phyloP scores from a whole-genome alignment of 208 protist species.

The Crithidia brevicula region DNA sequence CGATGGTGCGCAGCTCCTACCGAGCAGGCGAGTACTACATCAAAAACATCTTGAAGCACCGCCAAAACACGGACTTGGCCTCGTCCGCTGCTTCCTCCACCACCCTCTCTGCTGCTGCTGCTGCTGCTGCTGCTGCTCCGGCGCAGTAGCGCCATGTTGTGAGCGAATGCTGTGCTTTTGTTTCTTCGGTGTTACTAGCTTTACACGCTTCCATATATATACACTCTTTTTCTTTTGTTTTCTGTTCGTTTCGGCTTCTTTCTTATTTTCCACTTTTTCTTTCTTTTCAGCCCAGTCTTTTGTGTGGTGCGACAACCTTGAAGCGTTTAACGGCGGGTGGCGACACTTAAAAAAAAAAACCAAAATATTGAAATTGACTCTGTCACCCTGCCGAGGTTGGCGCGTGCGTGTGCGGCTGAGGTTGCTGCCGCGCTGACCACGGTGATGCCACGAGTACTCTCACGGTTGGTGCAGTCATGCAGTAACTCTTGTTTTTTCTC shows the following conservation, averaged over 20 bases:
- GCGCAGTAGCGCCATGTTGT: not conserved
- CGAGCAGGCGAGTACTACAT: conserved; percentile 96
- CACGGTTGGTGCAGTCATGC: too few relatives aligned
- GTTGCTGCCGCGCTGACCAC: too few relatives aligned
- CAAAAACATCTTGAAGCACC: conserved; percentile 91
- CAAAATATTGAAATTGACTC: too few relatives aligned
- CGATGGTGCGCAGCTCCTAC: conserved; percentile 96
- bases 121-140: conserved; percentile 14
- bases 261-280: conserved; percentile 6
- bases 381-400: too few relatives aligned
- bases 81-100: not conserved
- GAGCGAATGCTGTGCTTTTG: conserved; percentile 1
- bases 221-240: not conserved
- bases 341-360: too few relatives aligned
- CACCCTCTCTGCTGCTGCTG: conserved; percentile 1
- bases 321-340: too few relatives aligned
- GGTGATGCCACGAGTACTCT: too few relatives aligned
- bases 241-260: not conserved
- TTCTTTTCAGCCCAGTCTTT: too few relatives aligned
- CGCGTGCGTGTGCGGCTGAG: too few relatives aligned
- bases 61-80: conserved; percentile 13
- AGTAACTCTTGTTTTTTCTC: too few relatives aligned
- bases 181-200: conserved; percentile 22
- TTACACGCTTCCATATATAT: conserved; percentile 17
- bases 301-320: too few relatives aligned